A percentile compares a stretch with the other conserved stretches of the same genome.
Conservation (phyloP, 148 eudicot genomes). For the Camellia lanceoleosa region DNA sequence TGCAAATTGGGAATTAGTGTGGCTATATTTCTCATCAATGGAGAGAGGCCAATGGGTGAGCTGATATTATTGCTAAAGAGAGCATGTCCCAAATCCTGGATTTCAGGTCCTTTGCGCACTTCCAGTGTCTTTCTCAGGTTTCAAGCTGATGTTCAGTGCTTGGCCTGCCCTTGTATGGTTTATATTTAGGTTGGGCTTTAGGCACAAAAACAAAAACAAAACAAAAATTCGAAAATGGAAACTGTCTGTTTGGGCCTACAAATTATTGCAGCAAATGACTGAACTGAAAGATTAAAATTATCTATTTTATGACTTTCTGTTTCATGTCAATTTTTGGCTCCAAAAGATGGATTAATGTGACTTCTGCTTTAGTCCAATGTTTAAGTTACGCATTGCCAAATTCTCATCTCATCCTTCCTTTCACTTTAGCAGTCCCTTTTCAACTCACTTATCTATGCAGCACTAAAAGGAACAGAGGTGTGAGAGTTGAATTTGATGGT, state of each 20-base stretch:
- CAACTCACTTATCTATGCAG: neutral
- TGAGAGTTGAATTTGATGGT: slow-evolving; percentile 1
- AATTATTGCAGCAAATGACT: neutral
- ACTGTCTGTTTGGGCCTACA: neutral
- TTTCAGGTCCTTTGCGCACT: too few relatives aligned
- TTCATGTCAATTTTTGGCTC: neutral
- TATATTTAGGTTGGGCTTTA: too few relatives aligned
- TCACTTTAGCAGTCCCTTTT: neutral
- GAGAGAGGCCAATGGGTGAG: too few relatives aligned
- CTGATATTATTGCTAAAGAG: too few relatives aligned
- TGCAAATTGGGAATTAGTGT: too few relatives aligned
- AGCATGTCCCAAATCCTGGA: too few relatives aligned
- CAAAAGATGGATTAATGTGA: neutral
- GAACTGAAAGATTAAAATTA: neutral
- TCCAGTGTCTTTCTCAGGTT: too few relatives aligned
- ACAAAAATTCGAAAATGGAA: neutral
- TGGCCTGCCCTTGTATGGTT: too few relatives aligned
- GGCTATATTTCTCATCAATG: too few relatives aligned
- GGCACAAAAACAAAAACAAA: neutral
- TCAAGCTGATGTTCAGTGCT: too few relatives aligned
- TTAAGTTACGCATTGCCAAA: neutral
- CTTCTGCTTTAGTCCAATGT: neutral
- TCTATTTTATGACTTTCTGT: neutral
- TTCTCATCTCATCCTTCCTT: neutral
- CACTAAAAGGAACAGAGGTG: neutral